phyloP scores from a whole-genome alignment of 2,329 filamentous ascomycete genomes.

The Colletotrichum higginsianum region DNA sequence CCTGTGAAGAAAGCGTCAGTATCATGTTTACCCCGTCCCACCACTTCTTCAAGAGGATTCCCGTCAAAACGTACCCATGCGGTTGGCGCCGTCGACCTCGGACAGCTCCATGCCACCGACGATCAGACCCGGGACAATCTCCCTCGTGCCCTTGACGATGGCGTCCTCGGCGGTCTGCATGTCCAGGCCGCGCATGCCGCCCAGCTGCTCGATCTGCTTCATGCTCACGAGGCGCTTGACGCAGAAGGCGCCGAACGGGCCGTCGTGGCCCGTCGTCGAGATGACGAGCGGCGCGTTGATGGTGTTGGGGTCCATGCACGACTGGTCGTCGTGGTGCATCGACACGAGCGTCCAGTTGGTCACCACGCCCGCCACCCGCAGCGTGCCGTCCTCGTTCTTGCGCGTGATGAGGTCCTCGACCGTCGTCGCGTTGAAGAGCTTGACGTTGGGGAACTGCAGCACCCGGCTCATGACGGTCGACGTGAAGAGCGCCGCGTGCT shows the following conservation, averaged over 20 bases:
- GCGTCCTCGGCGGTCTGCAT: slow-evolving; percentile 94
- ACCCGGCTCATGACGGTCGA: slow-evolving; percentile 89
- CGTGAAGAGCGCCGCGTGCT: slow-evolving; percentile 94
- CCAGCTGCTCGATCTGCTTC: slow-evolving; percentile 85
- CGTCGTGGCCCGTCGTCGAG: slow-evolving; percentile 92
- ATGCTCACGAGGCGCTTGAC: slow-evolving; percentile 94
- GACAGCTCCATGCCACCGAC: slow-evolving; percentile 96
- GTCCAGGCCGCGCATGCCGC: slow-evolving; percentile 93
- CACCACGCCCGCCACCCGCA: slow-evolving; percentile 89
- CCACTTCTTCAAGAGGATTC: background rate
- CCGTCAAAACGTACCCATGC: slow-evolving; percentile 74
- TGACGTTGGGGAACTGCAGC: slow-evolving; percentile 88
- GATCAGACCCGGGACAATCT: slow-evolving; percentile 89
- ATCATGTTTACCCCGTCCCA: background rate
- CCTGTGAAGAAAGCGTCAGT: slow-evolving; percentile 8
- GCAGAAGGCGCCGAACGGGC: slow-evolving; percentile 90
- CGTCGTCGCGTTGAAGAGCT: slow-evolving; percentile 95
- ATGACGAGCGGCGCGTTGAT: slow-evolving; percentile 93
- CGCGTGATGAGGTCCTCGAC: slow-evolving; percentile 96
- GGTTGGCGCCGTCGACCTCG: slow-evolving; percentile 91
- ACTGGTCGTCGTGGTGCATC: slow-evolving; percentile 90
- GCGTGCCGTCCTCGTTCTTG: slow-evolving; percentile 62
- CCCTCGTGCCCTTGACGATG: slow-evolving; percentile 91
- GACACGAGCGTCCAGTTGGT: slow-evolving; percentile 96
- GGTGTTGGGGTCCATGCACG: slow-evolving; percentile 97